Evolutionary conservation across 805 yeast species (phyloP).

Genomic region (Myxozyma neotropica): DNA sequence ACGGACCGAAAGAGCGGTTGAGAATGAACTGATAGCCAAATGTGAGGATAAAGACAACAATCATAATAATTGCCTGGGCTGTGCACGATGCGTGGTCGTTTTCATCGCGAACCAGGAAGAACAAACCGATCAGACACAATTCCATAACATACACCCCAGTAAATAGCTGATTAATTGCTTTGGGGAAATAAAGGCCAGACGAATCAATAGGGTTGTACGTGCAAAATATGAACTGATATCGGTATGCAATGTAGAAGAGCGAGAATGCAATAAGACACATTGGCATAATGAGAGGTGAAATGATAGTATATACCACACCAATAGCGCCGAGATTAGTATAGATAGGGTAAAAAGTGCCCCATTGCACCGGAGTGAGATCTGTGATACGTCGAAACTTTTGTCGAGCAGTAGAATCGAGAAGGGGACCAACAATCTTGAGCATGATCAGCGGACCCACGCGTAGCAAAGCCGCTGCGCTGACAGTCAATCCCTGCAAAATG

Average conservation of each 20-base stretch:
- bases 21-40: slow-evolving; percentile 59
- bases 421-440: slow-evolving; percentile 43
- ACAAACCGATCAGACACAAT: slow-evolving; percentile 73
- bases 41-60: slow-evolving; percentile 55
- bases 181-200: slow-evolving; percentile 68
- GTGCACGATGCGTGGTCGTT: slow-evolving; percentile 49
- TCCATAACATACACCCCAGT: slow-evolving; percentile 83
- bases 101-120: slow-evolving; percentile 61
- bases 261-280: slow-evolving; percentile 60
- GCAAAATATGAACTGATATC: slow-evolving; percentile 62
- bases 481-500: slow-evolving; percentile 71
- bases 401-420: slow-evolving; percentile 64
- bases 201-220: slow-evolving; percentile 44
- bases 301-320: slow-evolving; percentile 73
- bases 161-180: slow-evolving; percentile 73
- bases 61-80: slow-evolving; percentile 57
- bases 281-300: slow-evolving; percentile 75
- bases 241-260: slow-evolving; percentile 64
- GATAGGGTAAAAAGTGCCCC: slow-evolving; percentile 81
- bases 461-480: slow-evolving; percentile 70
- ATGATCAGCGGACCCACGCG: slow-evolving; percentile 57
- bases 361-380: slow-evolving; percentile 52
- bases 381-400: slow-evolving; percentile 52
- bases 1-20: slow-evolving; percentile 47
- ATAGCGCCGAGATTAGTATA: slow-evolving; percentile 78